Base-by-base conservation (phyloP, 2,329 filamentous ascomycete genomes). In the Ambrosiella xylebori region DNA sequence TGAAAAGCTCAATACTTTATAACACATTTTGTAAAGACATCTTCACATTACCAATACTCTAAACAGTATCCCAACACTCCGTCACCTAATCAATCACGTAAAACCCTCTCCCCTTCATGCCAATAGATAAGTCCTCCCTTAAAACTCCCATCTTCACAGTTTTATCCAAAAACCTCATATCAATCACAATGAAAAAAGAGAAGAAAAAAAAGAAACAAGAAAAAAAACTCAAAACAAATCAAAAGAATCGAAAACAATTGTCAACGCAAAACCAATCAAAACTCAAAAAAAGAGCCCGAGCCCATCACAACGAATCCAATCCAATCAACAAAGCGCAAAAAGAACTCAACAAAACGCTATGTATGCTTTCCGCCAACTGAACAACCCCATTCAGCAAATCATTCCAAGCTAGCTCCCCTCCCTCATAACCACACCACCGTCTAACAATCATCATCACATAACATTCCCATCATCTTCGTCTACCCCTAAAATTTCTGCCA, bases 271-370 rank as follows among this genome's bases (percentile, higher is more conserved):
- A 56, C n/a, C 44, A 45, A 56, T 7, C 35, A 59, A 13, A 57
- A 55, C 38, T 64, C 64, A 65, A 56, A 41, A 57, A 51, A 51
- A 51, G 38, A 36, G 7, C 37, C 35, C 53, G 40, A 36, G 7
- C 37, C 35, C 53, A 35, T 53, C 47, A 58, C 47, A 50, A 38
- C 6, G 8, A 51, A 57, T 37, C 17, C 19, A 52, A 27, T 27
- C 27, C 17, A 12, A 57, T 61, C 61, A 63, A 60, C 61, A 62
- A 62, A 61, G 52, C 38, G 50, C 37, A 61, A 63, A 63, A 59
- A 63, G 63, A 63, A 59, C 35, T 49, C 49, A 57, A 54, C 44
- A 49, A 57, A 55, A 54, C 49, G 58, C 49, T 55, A 50, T 59
- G 27, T 58, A 56, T 52, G 49, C 37, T 41, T 51, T 13, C 40